Evolutionary conservation across 495 filamentous ascomycete species (phyloP), one percentile per base, ranked within the genome.

Genomic region (Tuber umbilicatum): DNA sequence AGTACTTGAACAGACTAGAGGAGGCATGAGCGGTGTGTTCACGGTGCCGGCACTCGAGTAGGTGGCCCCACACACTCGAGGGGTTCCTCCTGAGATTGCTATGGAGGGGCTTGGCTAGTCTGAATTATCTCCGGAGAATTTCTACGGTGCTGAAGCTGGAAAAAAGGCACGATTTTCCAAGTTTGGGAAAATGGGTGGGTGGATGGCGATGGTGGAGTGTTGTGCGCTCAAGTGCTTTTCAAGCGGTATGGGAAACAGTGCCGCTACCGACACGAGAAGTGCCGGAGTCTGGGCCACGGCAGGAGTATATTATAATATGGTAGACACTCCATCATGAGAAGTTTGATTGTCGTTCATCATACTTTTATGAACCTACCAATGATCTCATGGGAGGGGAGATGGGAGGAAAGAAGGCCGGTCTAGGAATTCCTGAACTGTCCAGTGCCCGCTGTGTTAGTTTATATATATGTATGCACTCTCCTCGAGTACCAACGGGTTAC

Each of bases 391-490:
- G 55, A 27, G 47, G 55, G 55, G 55, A 12, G 0, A 64, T n/a
- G n/a, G 27, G 55, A 27, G 55, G 50, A 60, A 17, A 64, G 27
- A 64, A 64, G 14, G 31, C 55, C 55, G 55, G 55, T 64, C 12
- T 5, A 35, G 4, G 27, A 17, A 35, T 64, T 64, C 35, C 27
- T 35, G 55, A 35, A 35, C 27, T 17, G 27, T 64, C 55, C 14
- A 35, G 27, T 64, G 55, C 27, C 55, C 27, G n/a, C 27, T 31
- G 27, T 64, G 31, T 16, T 14, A 64, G 64, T 55, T 47, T 39
- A 69, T 45, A 45, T 76, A 76, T 45, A 72, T 47, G 67, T 73
- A 73, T 73, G 60, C 72, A 42, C 38, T 37, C 12, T n/a, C n/a
- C n/a, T n/a, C n/a, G n/a, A n/a, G n/a, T 43, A 55, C 42, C 10